These are phyloP conservation scores for Pholiota adiposa DNA, from an alignment of 1,284 basidiomycete species.

Conservation along the genomic window DNA sequence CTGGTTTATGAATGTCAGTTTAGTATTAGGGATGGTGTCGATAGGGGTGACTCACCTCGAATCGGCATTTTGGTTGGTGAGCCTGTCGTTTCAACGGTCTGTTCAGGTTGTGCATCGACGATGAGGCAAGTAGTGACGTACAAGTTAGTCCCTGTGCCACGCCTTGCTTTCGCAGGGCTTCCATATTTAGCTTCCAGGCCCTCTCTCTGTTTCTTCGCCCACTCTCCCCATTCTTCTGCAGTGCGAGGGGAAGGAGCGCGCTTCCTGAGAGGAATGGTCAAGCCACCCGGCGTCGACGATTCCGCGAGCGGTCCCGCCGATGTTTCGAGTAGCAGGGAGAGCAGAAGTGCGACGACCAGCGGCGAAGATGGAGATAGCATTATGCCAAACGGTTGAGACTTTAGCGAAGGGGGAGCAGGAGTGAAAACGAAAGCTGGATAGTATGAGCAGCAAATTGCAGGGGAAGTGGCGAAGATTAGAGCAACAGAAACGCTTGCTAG, in stretches of 20 bases:
- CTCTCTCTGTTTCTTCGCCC: slow-evolving; percentile 58
- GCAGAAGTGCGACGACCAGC: slow-evolving; percentile 4
- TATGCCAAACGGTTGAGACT: background rate
- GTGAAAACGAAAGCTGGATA: background rate
- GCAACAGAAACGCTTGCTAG: background rate
- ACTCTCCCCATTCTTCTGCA: slow-evolving; percentile 51
- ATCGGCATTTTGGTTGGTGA: slow-evolving; percentile 62
- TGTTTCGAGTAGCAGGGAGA: slow-evolving; percentile 13
- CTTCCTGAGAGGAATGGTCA: slow-evolving; percentile 22
- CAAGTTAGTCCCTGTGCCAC: slow-evolving; percentile 61
- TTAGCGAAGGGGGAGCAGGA: background rate
- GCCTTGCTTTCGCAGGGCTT: slow-evolving; percentile 34
- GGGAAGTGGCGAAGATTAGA: slow-evolving; percentile 6
- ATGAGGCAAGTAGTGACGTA: slow-evolving; percentile 32
- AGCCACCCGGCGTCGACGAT: slow-evolving; percentile 11
- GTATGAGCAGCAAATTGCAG: slow-evolving; percentile 11
- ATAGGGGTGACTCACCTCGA: slow-evolving; percentile 44
- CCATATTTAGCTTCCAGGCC: slow-evolving; percentile 55
- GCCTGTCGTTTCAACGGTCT: slow-evolving; percentile 33
- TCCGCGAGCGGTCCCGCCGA: slow-evolving; percentile 16
- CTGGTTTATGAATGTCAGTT: slow-evolving; percentile 35
- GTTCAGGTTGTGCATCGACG: background rate
- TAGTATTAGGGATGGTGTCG: background rate
- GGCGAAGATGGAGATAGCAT: slow-evolving; percentile 9
- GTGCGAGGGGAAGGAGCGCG: slow-evolving; percentile 33